These are phyloP conservation scores for Rhododendron ferrugineum DNA, from an alignment of 148 eudicot species.

Conservation along the genomic window DNA sequence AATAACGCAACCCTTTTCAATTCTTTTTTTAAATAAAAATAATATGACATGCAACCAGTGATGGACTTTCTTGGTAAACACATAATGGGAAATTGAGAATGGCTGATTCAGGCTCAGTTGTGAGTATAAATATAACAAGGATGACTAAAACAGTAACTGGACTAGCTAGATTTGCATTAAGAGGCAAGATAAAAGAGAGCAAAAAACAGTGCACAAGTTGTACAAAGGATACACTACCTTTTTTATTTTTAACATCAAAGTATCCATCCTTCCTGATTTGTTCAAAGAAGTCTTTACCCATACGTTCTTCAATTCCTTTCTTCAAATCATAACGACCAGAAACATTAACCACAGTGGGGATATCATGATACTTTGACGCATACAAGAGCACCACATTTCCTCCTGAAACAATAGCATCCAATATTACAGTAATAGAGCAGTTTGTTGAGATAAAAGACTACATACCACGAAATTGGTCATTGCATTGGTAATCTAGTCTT, in stretches of 20 bases:
- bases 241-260: constrained; percentile 51
- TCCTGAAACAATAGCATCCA: constrained; percentile 42
- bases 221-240: constrained; percentile 28
- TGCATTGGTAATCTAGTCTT: not conserved
- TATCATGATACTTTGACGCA: constrained; percentile 84
- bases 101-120: not conserved
- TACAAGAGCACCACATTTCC: constrained; percentile 75
- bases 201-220: not conserved
- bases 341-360: constrained; percentile 54
- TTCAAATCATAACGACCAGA: constrained; percentile 77
- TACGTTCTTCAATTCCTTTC: constrained; percentile 53
- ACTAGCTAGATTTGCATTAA: not conserved
- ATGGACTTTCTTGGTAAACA: not conserved
- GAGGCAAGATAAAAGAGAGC: not conserved
- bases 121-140: not conserved
- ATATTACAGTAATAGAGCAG: not conserved
- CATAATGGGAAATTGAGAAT: not conserved
- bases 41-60: not conserved
- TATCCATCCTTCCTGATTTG: constrained; percentile 59
- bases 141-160: not conserved
- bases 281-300: constrained; percentile 69
- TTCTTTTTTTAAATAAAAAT: too few relatives aligned
- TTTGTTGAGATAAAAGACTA: not conserved
- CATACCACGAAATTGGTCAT: constrained; percentile 1
- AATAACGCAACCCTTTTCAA: not conserved